Conservation (phyloP, 371 early-diverging fungal genomes). For the Apophysomyces variabilis region DNA sequence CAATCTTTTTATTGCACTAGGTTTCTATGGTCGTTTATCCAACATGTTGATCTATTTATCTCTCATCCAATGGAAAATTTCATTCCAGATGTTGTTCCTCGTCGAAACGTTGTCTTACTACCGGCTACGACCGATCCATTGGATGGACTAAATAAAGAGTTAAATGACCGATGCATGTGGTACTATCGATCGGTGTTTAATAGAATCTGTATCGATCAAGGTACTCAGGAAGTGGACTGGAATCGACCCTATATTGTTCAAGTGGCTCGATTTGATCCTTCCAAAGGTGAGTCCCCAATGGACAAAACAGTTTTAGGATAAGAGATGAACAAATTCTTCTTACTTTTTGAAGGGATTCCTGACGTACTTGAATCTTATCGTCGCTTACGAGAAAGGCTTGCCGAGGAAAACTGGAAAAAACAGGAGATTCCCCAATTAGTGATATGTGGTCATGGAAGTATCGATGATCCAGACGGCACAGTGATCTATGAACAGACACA, state of each 20-base stretch:
- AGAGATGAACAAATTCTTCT: no score
- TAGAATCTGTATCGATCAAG: conserved; percentile 75
- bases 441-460: conserved; percentile 83
- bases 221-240: conserved; percentile 63
- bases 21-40: conserved; percentile 77
- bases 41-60: conserved; percentile 77
- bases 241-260: conserved; percentile 82
- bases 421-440: conserved; percentile 71
- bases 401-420: conserved; percentile 35
- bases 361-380: conserved; percentile 79
- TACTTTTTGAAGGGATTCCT: conserved; percentile 57
- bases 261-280: conserved; percentile 91
- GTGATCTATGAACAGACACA: conserved; percentile 70
- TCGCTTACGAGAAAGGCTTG: conserved; percentile 61
- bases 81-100: conserved; percentile 73
- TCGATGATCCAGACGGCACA: conserved; percentile 89
- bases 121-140: conserved; percentile 81
- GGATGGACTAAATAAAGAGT: conserved; percentile 77
- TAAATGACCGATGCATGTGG: conserved; percentile 47
- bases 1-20: conserved; percentile 14
- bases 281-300: conserved; percentile 65
- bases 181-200: conserved; percentile 84
- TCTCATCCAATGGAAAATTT: conserved; percentile 80
- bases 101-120: conserved; percentile 65
- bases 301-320: background rate